These are phyloP conservation scores for Toxicodendron radicans DNA, from an alignment of 345 rosid species.

Conservation along the genomic window DNA sequence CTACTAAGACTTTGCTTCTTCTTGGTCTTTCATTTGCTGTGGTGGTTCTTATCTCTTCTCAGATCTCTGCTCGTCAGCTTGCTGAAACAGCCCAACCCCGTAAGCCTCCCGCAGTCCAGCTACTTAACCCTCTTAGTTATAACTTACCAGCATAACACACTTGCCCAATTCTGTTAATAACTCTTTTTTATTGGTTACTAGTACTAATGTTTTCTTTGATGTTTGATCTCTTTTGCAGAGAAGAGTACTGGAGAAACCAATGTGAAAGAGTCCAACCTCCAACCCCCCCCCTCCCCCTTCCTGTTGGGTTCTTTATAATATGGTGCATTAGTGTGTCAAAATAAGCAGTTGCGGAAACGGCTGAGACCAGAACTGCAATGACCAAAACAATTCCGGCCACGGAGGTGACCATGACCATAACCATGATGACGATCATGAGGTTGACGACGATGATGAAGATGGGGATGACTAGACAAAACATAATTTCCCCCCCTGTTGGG, in stretches of 20 bases:
- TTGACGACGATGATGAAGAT: too few relatives aligned
- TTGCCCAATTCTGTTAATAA: too few relatives aligned
- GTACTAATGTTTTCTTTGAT: not conserved
- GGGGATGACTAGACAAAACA: not conserved
- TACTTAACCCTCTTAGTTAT: too few relatives aligned
- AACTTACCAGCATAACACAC: too few relatives aligned
- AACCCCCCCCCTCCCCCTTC: too few relatives aligned
- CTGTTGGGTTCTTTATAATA: too few relatives aligned
- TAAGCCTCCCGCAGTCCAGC: not conserved
- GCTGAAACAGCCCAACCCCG: slow-evolving; percentile 12
- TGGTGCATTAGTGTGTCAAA: too few relatives aligned
- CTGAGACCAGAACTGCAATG: not conserved
- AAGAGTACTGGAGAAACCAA: not conserved
- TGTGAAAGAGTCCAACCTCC: not conserved
- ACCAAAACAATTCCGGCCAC: slow-evolving; percentile 10
- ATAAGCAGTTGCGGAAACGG: not conserved
- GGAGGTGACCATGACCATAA: not conserved
- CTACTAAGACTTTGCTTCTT: slow-evolving; percentile 23
- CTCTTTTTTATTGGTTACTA: too few relatives aligned
- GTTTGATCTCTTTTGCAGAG: not conserved
- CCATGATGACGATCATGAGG: not conserved
- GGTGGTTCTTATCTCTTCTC: slow-evolving; percentile 21
- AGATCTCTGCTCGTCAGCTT: slow-evolving; percentile 28
- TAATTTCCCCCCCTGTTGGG: too few relatives aligned
- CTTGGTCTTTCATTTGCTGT: slow-evolving; percentile 21